Percentiles rank a stretch among this genome's conserved stretches.
These are phyloP conservation scores for Cardiospermum halicacabum DNA, from an alignment of 345 rosid species.

Conservation along the genomic window DNA sequence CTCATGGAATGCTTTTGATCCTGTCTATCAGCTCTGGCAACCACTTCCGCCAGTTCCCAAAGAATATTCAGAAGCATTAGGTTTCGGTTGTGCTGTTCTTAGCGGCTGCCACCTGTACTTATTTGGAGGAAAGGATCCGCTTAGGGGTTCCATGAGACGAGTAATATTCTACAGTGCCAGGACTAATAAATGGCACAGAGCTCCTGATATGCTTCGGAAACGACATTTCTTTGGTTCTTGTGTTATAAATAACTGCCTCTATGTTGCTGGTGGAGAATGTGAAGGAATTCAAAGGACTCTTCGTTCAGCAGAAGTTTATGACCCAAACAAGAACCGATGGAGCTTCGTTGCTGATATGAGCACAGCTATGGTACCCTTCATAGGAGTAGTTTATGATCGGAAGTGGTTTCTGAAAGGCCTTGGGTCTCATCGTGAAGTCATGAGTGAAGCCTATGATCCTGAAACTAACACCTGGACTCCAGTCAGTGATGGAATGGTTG, in stretches of 20 bases:
- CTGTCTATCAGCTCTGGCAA: conserved; percentile 74
- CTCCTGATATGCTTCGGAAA: conserved; percentile 94
- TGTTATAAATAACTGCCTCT: conserved; percentile 86
- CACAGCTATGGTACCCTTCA: conserved; percentile 96
- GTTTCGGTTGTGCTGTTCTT: conserved; percentile 95
- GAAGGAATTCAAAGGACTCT: conserved; percentile 91
- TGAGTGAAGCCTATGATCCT: conserved; percentile 89
- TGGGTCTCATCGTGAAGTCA: conserved; percentile 79
- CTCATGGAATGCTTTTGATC: conserved; percentile 93
- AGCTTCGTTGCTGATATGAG: conserved; percentile 91
- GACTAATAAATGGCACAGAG: conserved; percentile 95
- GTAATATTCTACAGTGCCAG: conserved; percentile 86
- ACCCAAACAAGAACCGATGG: conserved; percentile 85
- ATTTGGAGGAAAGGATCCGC: conserved; percentile 94
- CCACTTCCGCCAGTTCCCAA: conserved; percentile 96
- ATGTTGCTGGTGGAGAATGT: conserved; percentile 98
- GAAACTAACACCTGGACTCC: conserved; percentile 69
- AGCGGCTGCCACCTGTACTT: conserved; percentile 87
- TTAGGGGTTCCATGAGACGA: conserved; percentile 83
- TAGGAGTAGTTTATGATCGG: conserved; percentile 80
- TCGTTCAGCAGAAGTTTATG: conserved; percentile 93
- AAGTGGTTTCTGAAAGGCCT: conserved; percentile 95
- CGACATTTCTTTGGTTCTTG: conserved; percentile 93
- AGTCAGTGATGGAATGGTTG: conserved; percentile 74
- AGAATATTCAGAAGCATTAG: conserved; percentile 86